Evolutionary conservation across 768 basidiomycete species (phyloP).

Genomic region (Mrakia gelida): DNA sequence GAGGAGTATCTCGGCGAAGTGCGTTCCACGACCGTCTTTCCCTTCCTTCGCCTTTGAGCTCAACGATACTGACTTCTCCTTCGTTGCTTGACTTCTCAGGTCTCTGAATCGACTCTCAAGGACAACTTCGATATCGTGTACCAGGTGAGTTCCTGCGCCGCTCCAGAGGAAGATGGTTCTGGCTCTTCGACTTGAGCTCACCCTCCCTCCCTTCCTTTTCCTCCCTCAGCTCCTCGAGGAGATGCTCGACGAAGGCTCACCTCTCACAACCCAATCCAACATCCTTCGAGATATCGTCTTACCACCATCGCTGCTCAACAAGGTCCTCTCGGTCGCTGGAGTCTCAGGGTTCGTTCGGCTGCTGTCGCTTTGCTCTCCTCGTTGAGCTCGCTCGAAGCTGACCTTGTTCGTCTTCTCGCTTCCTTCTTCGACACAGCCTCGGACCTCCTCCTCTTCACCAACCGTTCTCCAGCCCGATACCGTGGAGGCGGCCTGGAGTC

Average conservation of each 20-base stretch:
- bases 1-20: slow-evolving; percentile 77
- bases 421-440: slow-evolving; percentile 33
- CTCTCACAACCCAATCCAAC: slow-evolving; percentile 83
- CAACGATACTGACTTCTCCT: not conserved
- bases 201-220: not conserved
- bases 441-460: slow-evolving; percentile 45
- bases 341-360: slow-evolving; percentile 46
- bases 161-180: not conserved
- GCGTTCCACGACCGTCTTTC: not conserved
- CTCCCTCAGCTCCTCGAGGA: slow-evolving; percentile 75
- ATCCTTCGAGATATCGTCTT: slow-evolving; percentile 89
- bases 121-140: slow-evolving; percentile 95
- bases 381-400: too few species aligned
- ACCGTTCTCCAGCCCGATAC: slow-evolving; percentile 81
- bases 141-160: slow-evolving; percentile 55
- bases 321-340: slow-evolving; percentile 56
- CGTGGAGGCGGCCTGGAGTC: slow-evolving; percentile 83
- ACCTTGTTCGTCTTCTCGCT: not conserved
- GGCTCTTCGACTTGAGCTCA: not conserved
- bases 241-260: slow-evolving; percentile 87
- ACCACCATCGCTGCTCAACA: slow-evolving; percentile 78
- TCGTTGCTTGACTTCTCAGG: not conserved
- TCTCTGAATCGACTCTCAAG: slow-evolving; percentile 60
- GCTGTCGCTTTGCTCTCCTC: not conserved
- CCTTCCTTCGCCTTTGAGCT: not conserved